Evolutionary conservation across 352 stramenopile genomes (phyloP), one percentile per base, ranked within the genome.

Genomic region (Lagenidium giganteum): DNA sequence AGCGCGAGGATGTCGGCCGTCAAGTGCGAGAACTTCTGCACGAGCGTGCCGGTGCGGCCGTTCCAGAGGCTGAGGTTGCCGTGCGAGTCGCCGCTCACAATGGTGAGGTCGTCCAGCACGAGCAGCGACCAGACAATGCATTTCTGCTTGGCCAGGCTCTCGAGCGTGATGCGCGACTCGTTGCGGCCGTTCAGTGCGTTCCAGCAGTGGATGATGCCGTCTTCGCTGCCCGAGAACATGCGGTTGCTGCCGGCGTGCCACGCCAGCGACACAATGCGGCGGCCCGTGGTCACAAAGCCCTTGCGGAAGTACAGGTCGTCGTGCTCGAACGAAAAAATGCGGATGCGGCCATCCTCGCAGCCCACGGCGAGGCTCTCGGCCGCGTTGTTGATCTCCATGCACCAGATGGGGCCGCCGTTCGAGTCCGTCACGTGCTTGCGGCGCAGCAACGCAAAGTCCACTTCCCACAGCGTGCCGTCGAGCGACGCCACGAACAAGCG

Each of bases 1-100:
- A 98, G 63, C 40, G 83, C 67, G 17, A 97, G 57, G 30, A 98
- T 86, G 60, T 98, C 93, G 6, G 87, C 84, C 21, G 87, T 93
- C 27, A 86, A 54, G 56, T 97, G 85, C 33, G 91, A 93, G 47
- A 97, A 95, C 35, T 92, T 95, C 50, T 96, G 82, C 44, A 93
- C 60, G 36, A 98, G 64, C 25, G 93, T 97, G 25, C 91, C 86
- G 6, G 79, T 95, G 31, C 80, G 53, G 20, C 85, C 87, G 54
- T 97, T 90, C 91, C 90, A 98, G 38, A 97, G 90, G 61, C 95
- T 95, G 11, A 98, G 63, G 44, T 95, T 81, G 27, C 91, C 93
- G 31, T 95, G 68, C 27, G 91, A 98, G 58, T 97, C 93, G 25
- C 87, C 91, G 13, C 86, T 95, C 32, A 98, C 75, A 27, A 98